A percentile compares a stretch with the other conserved stretches of the same genome.
These are phyloP conservation scores for Aspergillus tamarii DNA, from an alignment of 2,329 filamentous ascomycete genomes.

Conservation along the genomic window DNA sequence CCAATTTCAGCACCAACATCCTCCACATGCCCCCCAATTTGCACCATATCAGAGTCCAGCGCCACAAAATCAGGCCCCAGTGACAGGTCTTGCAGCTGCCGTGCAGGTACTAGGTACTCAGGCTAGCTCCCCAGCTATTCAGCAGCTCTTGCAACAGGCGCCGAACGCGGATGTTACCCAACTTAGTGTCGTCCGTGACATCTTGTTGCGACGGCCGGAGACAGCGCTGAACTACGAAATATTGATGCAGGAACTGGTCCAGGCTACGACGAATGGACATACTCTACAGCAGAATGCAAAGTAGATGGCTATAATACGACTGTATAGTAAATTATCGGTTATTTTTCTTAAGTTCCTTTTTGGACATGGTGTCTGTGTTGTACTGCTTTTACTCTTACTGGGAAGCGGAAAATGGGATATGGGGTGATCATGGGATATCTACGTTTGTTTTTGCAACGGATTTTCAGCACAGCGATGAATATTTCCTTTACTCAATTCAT, in stretches of 20 bases:
- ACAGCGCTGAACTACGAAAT: conserved; percentile 62
- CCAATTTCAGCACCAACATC: conserved; percentile 18
- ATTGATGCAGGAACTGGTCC: conserved; percentile 46
- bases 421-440: conserved; percentile 16
- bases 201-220: conserved; percentile 67
- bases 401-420: conserved; percentile 14
- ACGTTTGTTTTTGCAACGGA: conserved; percentile 3
- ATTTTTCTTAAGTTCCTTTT: conserved; percentile 3
- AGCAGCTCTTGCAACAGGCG: conserved; percentile 70
- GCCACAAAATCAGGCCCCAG: conserved; percentile 21
- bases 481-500: not conserved
- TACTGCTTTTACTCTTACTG: conserved; percentile 11
- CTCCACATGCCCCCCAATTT: conserved; percentile 26
- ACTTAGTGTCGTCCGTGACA: conserved; percentile 71
- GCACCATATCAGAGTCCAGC: conserved; percentile 25
- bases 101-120: conserved; percentile 66
- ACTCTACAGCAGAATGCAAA: conserved; percentile 24
- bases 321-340: conserved; percentile 23
- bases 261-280: conserved; percentile 39
- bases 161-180: conserved; percentile 70
- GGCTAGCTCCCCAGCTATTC: conserved; percentile 66
- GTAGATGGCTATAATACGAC: conserved; percentile 14
- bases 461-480: conserved; percentile 5
- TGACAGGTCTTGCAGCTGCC: conserved; percentile 60
- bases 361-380: conserved; percentile 16